Conservation (phyloP, 805 yeast genomes). For the Hagleromyces aurorensis region DNA sequence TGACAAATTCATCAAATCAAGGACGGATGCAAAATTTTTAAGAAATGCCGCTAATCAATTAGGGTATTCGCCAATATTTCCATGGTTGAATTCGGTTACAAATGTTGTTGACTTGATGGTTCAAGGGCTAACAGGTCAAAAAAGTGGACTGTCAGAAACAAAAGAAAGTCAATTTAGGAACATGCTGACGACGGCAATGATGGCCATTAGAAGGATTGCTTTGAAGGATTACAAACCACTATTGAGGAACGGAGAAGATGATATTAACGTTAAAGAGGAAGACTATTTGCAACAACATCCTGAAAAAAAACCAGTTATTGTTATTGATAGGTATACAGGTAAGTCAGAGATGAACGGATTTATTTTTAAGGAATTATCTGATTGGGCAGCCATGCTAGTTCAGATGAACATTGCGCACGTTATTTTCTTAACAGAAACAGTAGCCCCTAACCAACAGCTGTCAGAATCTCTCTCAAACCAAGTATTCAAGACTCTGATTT, state of each 20-base stretch:
- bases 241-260: constrained; percentile 27
- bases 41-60: constrained; percentile 62
- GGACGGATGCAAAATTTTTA: constrained; percentile 65
- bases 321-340: constrained; percentile 63
- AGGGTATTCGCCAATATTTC: constrained; percentile 90
- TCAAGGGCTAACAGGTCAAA: constrained; percentile 90
- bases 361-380: constrained; percentile 66
- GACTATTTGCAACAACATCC: constrained; percentile 82
- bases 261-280: constrained; percentile 51
- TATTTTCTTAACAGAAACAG: constrained; percentile 77
- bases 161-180: constrained; percentile 75
- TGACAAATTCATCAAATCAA: constrained; percentile 60
- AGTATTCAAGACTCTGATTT: constrained; percentile 64
- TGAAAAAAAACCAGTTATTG: constrained; percentile 75
- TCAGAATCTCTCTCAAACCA: constrained; percentile 75
- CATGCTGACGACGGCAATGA: constrained; percentile 63
- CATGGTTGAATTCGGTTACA: constrained; percentile 81
- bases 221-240: constrained; percentile 37
- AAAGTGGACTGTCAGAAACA: constrained; percentile 79
- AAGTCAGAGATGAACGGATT: constrained; percentile 56
- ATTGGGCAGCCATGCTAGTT: constrained; percentile 79
- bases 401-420: constrained; percentile 84
- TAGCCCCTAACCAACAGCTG: constrained; percentile 62
- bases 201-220: constrained; percentile 65
- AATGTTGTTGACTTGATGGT: constrained; percentile 75